Evolutionary conservation across 176 grass and related monocot genomes (phyloP), one percentile per base, ranked within the genome.

Genomic region (Oryza officinalis): DNA sequence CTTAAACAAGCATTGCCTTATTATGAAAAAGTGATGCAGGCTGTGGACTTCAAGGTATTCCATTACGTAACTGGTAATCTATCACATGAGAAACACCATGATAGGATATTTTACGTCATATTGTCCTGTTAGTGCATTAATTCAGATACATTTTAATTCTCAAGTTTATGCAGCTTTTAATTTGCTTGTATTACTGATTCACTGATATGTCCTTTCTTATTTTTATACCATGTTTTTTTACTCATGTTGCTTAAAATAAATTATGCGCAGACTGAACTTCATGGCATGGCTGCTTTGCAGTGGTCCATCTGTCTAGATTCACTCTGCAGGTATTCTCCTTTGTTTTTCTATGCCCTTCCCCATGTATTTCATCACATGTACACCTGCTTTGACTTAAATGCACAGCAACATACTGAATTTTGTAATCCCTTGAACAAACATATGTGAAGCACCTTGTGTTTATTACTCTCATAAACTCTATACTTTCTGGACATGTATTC

Each of bases 301-400:
- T 95, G 88, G 84, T 87, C 95, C 18, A 84, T 95, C 40, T 95
- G 95, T 91, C 91, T 93, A 45, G 95, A 98, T 95, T 97, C 95
- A 84, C 90, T 97, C 63, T 85, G 89, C 82, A 95, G 90, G 95
- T 94, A 89, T 32, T 38, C 20, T 25, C 20, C 33, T 71, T 85
- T 76, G 80, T 54, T 75, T 37, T 27, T 22, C 15, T 68, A 4
- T 83, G 15, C 7, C 40, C 8, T 65, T 80, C 30, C 8, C 54
- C 8, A 23, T 63, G 5, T 15, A 76, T 10, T 65, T 76, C 4
- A 4, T 35, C 30, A 69, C 30, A 14, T 63, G 28, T 65, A 4
- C 13, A 25, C 30, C 30, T 80, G 10, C 13, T 28, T n/a, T 77
- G 11, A 43, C 10, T 27, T n/a, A 49, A 84, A 84, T 43, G 23